Evolutionary conservation across 2,329 filamentous ascomycete species (phyloP), one percentile per base, ranked within the genome.

Genomic region (Colletotrichum melonis): DNA sequence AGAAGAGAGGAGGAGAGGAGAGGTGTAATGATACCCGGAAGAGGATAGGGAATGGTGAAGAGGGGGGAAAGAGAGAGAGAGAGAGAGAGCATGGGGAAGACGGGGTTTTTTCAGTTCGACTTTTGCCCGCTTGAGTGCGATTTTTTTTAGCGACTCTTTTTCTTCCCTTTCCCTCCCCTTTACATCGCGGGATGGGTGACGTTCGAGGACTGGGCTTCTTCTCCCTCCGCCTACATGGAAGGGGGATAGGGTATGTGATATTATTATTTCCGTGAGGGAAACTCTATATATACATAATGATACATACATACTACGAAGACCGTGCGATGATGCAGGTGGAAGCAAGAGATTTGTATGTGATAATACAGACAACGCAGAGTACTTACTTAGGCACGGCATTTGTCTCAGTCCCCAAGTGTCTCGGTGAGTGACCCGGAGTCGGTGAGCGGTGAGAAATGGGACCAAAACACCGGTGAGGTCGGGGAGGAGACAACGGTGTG

Each of bases 1-100:
- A 55, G 52, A 55, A 30, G 38, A 30, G 24, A 1, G 1, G 8
- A 5, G 22, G 7, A 16, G 19, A 46, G 32, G n/a, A 42, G n/a
- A 52, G 7, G 2, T 22, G 30, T 56, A 56, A 73, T 73, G 70
- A 73, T 73, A 73, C 70, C 67, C 70, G 70, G 35, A 52, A 30
- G 60, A 38, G 55, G 12, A 38, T 16, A 32, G 38, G 38, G 28
- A 26, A 19, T n/a, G 19, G 16, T n/a, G 19, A 49, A 16, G 5
- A 14, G 12, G 19, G 38, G 14, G 19, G 42, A 19, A 49, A n/a
- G 28, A 28, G 28, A 5, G 12, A 12, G 12, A 38, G 35, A 8
- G 38, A 49, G 19, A 42, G 46, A 22, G 11, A 11, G 11, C 9
- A 35, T 24, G 57, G 11, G 32, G 32, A 35, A 35, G 32, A 35